Conservation (phyloP, 1,284 basidiomycete species). For the Ustilago tritici region DNA sequence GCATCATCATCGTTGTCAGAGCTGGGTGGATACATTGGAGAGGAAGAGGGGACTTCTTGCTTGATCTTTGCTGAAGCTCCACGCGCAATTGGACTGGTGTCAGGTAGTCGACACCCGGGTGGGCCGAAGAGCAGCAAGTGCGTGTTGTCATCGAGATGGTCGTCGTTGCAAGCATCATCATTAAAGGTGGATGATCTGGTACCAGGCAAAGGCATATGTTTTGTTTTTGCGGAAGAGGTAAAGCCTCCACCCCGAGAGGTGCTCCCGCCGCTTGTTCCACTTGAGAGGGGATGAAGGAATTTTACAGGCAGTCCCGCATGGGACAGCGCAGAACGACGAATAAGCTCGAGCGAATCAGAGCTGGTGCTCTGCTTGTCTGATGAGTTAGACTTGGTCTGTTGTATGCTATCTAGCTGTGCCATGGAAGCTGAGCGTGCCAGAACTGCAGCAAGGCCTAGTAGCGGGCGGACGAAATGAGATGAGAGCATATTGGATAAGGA, state of each 20-base stretch:
- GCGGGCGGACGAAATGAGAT: conserved; percentile 20
- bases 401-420: conserved; percentile 8
- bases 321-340: conserved; percentile 21
- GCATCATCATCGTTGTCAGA: conserved; percentile 6
- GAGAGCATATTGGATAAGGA: conserved; percentile 23
- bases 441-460: conserved; percentile 12
- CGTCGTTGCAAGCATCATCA: background rate
- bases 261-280: background rate
- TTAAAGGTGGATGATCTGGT: background rate
- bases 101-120: conserved; percentile 7
- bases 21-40: background rate
- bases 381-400: background rate
- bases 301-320: conserved; percentile 4
- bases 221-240: background rate
- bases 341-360: conserved; percentile 18
- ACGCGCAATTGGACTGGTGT: background rate
- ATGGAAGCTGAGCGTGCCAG: conserved; percentile 13
- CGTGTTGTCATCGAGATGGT: background rate
- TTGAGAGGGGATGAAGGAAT: background rate
- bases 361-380: background rate
- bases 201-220: background rate
- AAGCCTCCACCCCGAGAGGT: background rate
- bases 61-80: background rate
- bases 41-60: background rate
- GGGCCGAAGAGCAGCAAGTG: conserved; percentile 25